A percentile compares a stretch with the other conserved stretches of the same genome.
phyloP scores from a whole-genome alignment of 225 moss, liverwort and hornwort genomes.

The Marchantia paleacea region DNA sequence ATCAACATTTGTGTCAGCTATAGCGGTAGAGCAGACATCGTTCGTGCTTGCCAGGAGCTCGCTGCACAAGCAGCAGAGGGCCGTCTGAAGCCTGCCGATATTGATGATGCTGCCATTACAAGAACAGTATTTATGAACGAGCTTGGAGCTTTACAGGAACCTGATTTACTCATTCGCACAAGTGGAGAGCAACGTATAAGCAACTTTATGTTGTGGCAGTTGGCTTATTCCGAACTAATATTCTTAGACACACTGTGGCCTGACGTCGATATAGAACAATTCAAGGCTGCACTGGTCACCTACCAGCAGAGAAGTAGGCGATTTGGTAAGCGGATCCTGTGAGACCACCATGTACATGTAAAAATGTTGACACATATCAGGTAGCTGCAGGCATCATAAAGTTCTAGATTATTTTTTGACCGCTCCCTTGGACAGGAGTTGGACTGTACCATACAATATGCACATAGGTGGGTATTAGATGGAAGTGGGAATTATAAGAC shows the following conservation, averaged over 20 bases:
- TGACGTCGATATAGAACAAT: conserved; percentile 66
- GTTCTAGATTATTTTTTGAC: background rate
- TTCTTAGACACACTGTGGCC: conserved; percentile 85
- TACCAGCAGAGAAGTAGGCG: conserved; percentile 74
- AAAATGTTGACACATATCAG: background rate
- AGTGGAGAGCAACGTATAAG: conserved; percentile 96
- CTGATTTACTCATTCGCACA: conserved; percentile 87
- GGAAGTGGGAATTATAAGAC: too few relatives aligned
- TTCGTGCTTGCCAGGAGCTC: conserved; percentile 67
- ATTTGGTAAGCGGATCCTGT: conserved; percentile 49
- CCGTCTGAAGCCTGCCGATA: conserved; percentile 51
- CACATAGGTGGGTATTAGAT: too few relatives aligned
- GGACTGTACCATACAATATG: background rate
- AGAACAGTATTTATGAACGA: conserved; percentile 68
- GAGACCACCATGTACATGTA: background rate
- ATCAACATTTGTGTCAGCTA: conserved; percentile 86
- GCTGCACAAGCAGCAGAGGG: conserved; percentile 71
- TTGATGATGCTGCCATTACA: conserved; percentile 63
- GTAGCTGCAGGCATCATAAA: background rate
- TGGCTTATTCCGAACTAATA: conserved; percentile 78
- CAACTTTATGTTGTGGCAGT: conserved; percentile 93
- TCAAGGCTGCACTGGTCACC: conserved; percentile 59
- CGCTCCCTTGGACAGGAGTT: background rate
- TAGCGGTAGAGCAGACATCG: conserved; percentile 84
- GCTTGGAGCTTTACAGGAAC: conserved; percentile 70